Base-by-base conservation (phyloP, 495 filamentous ascomycete genomes). In the Penicillium malachiteum region DNA sequence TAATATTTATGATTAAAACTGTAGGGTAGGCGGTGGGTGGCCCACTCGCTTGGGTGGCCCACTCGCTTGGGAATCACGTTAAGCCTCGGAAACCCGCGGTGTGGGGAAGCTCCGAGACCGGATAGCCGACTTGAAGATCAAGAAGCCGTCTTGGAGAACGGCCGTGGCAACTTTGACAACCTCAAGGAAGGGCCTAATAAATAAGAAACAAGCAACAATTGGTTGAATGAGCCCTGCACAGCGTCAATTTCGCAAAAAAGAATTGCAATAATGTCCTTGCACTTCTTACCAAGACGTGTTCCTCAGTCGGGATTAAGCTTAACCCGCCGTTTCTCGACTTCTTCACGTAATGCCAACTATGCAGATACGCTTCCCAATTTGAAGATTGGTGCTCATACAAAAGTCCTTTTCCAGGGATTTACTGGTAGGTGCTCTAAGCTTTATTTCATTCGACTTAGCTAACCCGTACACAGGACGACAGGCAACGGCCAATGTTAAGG, bases 361-460 rank as follows among this genome's bases (percentile, higher is more conserved):
- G 75, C 78, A 11, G 80, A 87, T 56, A 96, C 91, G 0, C 79
- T 92, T 6, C 73, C 74, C 1, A 91, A 91, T 56, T 77, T 96
- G 38, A 90, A 85, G 52, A 91, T 96, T 51, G 87, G 87, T 4
- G 78, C 78, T 7, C 81, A 92, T 68, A 96, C 92, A 0, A 76
- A 82, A 11, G 90, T 96, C 37, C 83, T 96, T 44, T 96, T 89
- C 63, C 91, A 96, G 71, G 91, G 92, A 0, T 96, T 95, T 69
- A 96, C 91, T 26, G 92, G 92, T 78, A 60, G 43, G 40, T 26
- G 47, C 18, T 38, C 4, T 5, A 50, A 3, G 17, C n/a, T 52
- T 0, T 16, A 33, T 31, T 18, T 1, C 34, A 26, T 26, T 26
- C 21, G 21, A 26, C 21, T 4, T 26, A 26, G 6, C 31, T 33